Evolutionary conservation across 169 alveolate genomes (phyloP).

Genomic region (Plasmodium falciparum): DNA sequence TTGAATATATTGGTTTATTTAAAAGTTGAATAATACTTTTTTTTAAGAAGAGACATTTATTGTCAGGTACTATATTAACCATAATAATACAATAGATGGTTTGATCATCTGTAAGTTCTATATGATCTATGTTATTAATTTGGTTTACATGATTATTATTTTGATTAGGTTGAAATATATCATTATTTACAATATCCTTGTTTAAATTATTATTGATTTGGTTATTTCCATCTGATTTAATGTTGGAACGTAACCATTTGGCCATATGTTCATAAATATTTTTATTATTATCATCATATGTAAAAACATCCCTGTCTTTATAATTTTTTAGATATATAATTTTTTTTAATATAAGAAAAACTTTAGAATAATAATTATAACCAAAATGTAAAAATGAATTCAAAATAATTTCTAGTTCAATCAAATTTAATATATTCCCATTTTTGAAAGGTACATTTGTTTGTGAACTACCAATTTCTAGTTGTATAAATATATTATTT

Average conservation of each 20-base stretch:
- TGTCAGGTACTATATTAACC: conserved; percentile 38
- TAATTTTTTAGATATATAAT: conserved; percentile 11
- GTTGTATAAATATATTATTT: conserved; percentile 26
- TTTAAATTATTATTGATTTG: neutral
- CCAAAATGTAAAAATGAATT: conserved; percentile 42
- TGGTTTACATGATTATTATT: neutral
- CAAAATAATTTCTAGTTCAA: conserved; percentile 27
- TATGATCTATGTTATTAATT: conserved; percentile 9
- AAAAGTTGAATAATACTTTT: conserved; percentile 12
- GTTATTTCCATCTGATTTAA: neutral
- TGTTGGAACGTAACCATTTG: too few relatives aligned
- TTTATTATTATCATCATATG: conserved; percentile 2
- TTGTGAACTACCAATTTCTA: conserved; percentile 28
- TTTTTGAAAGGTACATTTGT: neutral
- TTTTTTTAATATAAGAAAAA: conserved; percentile 15
- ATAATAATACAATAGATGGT: conserved; percentile 24
- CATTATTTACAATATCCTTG: neutral
- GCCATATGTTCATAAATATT: neutral
- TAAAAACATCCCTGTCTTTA: conserved; percentile 5
- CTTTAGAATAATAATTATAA: conserved; percentile 20
- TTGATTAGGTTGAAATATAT: too few relatives aligned
- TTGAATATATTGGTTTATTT: conserved; percentile 49
- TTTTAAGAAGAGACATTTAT: conserved; percentile 17
- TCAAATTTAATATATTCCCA: conserved; percentile 22
- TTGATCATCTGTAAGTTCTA: conserved; percentile 25